Conservation (phyloP, 2,329 filamentous ascomycete species). For the Apiospora marii region DNA sequence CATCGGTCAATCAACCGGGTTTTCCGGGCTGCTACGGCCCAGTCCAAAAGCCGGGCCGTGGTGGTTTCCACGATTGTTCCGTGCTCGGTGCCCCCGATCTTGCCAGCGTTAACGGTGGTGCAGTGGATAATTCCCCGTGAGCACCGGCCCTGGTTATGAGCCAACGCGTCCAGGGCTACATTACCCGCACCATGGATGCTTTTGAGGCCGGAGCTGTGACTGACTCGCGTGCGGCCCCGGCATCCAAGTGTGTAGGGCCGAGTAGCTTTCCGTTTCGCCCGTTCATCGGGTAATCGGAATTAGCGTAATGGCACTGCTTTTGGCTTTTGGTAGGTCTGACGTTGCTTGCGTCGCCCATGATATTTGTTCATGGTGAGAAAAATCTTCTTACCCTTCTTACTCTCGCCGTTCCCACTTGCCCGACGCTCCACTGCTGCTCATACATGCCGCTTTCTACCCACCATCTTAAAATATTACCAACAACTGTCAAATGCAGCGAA, state of each 20-base stretch:
- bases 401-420: neutral
- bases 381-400: neutral
- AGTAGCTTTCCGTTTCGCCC: neutral
- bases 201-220: constrained; percentile 10
- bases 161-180: constrained; percentile 33
- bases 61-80: constrained; percentile 28
- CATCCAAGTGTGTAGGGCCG: neutral
- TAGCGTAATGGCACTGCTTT: too few relatives aligned
- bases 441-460: neutral
- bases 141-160: constrained; percentile 24
- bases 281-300: neutral
- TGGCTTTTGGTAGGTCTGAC: too few relatives aligned
- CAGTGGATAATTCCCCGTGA: constrained; percentile 26
- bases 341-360: neutral
- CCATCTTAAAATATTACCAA: neutral
- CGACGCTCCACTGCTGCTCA: neutral
- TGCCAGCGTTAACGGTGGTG: constrained; percentile 29
- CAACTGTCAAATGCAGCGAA: constrained; percentile 32
- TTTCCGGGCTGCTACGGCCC: constrained; percentile 15
- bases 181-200: constrained; percentile 29
- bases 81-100: constrained; percentile 31
- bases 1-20: neutral
- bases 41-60: constrained; percentile 22
- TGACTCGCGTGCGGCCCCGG: neutral
- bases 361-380: neutral